These are phyloP conservation scores for Nakaseomyces kungkrabaensis DNA, from an alignment of 1,139 yeast genomes.

Conservation along the genomic window DNA sequence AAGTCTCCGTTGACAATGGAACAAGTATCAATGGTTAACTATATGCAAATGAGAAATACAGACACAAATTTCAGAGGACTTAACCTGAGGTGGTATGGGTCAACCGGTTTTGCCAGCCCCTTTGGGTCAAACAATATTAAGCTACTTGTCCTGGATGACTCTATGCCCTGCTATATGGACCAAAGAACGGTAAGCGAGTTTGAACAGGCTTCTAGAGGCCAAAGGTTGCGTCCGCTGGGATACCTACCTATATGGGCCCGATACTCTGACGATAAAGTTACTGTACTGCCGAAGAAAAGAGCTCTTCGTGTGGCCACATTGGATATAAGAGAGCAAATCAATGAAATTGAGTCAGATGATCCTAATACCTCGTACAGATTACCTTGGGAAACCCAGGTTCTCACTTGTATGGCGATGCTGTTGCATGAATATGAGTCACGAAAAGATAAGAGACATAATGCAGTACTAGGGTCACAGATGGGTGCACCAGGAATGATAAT, in stretches of 20 bases:
- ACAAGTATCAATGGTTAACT: constrained; percentile 14
- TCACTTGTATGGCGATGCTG: constrained; percentile 31
- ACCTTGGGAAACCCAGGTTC: constrained; percentile 27
- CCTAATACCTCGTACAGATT: constrained; percentile 18
- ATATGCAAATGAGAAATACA: constrained; percentile 18
- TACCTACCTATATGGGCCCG: constrained; percentile 25
- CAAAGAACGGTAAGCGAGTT: constrained; percentile 10
- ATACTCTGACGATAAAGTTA: constrained; percentile 24
- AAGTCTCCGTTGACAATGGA: constrained; percentile 4
- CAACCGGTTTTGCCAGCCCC: constrained; percentile 27
- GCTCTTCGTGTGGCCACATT: constrained; percentile 28
- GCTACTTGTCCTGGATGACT: constrained; percentile 26
- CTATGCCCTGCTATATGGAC: constrained; percentile 26
- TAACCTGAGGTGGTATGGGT: constrained; percentile 27
- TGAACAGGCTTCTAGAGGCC: constrained; percentile 8
- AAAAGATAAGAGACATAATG: constrained; percentile 21
- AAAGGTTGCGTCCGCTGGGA: constrained; percentile 15
- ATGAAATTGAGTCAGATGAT: constrained; percentile 4
- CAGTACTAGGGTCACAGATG: neutral
- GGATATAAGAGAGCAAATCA: constrained; percentile 22
- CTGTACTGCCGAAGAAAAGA: constrained; percentile 27
- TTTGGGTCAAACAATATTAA: constrained; percentile 25
- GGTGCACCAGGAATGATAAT: neutral
- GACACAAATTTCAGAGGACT: constrained; percentile 19
- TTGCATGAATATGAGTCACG: constrained; percentile 27